Evolutionary conservation across 2,329 filamentous ascomycete genomes (phyloP), one percentile per base, ranked within the genome.

Genomic region (Scedosporium minutisporum): DNA sequence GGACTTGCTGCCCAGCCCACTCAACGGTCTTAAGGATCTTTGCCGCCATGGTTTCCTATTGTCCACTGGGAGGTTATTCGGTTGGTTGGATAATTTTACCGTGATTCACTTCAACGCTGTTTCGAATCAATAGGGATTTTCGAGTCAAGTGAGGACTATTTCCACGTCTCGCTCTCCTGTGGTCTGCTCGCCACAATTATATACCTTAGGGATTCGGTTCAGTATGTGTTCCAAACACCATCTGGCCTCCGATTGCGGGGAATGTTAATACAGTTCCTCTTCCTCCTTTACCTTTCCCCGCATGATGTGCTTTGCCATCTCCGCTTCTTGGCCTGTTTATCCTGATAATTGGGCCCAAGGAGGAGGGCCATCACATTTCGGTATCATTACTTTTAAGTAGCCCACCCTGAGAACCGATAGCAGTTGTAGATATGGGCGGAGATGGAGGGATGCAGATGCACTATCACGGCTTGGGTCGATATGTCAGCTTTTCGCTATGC

Each of bases 1-100:
- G 79, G 48, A 80, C 77, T 65, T 74, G 69, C 68, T 76, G 77
- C 67, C 78, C 79, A 66, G 77, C 76, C 79, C 79, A 82, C 63
- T 78, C 73, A 63, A 80, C 76, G 51, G 76, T 80, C 70, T 77
- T 14, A 4, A 41, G 27, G 21, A 46, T 48, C 29, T 62, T 25
- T 33, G 51, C 51, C 16, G 51, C 33, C 27, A 41, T 62, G 41
- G 12, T 23, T 10, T 38, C 33, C 12, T 38, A 38, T 6, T 38
- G 4, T 12, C 10, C 9, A 14, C 33, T 38, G 33, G 33, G 33
- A 38, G 33, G 33, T 38, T 38, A 38, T 38, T 38, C 10, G 33
- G 33, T 38, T 38, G 2, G 12, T 3, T 38, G 9, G 33, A 12
- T 38, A 3, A 4, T 38, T 38, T 38, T 4, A 38, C 33, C 10